Conservation (phyloP, 352 stramenopile genomes). For the Phytophthora citrophthora region DNA sequence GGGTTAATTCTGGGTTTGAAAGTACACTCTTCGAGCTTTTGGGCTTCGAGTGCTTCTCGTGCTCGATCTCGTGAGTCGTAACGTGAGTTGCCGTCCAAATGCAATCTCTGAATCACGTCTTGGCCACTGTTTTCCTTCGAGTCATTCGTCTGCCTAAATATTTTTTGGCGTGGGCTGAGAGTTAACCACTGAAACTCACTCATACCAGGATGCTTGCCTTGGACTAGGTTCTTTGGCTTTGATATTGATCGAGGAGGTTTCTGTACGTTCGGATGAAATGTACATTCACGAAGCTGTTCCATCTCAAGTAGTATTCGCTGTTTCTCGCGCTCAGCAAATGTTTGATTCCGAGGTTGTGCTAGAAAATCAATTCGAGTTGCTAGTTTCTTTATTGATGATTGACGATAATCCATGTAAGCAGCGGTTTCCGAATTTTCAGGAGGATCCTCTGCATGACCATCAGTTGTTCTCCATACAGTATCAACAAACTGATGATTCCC, state of each 20-base stretch:
- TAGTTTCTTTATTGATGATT: constrained; percentile 7
- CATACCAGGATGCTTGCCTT: constrained; percentile 14
- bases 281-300: constrained; percentile 67
- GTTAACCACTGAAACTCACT: constrained; percentile 66
- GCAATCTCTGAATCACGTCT: constrained; percentile 62
- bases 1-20: constrained; percentile 76
- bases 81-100: constrained; percentile 60
- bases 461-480: background rate
- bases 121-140: constrained; percentile 18
- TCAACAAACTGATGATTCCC: background rate
- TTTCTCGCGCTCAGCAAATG: constrained; percentile 72
- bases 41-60: constrained; percentile 53
- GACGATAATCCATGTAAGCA: constrained; percentile 6
- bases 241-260: constrained; percentile 27
- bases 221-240: background rate
- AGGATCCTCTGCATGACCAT: background rate
- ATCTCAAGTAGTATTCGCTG: constrained; percentile 63
- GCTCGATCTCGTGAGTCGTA: constrained; percentile 66
- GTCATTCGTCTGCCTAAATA: constrained; percentile 1
- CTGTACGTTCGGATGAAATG: constrained; percentile 61
- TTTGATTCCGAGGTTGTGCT: constrained; percentile 56
- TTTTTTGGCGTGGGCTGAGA: constrained; percentile 56
- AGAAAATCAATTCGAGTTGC: constrained; percentile 50
- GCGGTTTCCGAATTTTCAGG: background rate
- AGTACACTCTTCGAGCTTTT: constrained; percentile 62